Evolutionary conservation across 768 basidiomycete genomes (phyloP), one percentile per base, ranked within the genome.

Genomic region (Lactarius hatsudake): DNA sequence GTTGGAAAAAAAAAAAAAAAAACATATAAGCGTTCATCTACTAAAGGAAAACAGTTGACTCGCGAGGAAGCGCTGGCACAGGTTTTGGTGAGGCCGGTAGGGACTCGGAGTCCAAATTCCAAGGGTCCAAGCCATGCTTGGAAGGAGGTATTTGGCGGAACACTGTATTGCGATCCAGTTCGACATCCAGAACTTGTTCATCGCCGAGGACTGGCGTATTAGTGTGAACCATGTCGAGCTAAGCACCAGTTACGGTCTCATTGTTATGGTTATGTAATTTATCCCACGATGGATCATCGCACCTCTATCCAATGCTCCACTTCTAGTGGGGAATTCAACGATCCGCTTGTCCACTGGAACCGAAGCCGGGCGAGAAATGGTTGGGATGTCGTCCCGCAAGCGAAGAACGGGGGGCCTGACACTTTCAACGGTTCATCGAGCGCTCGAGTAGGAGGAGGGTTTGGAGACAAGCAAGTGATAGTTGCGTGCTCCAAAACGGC

Each of bases 291-390:
- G 34, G 13, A 36, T 32, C 56, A 30, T 74, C 78, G 64, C 70
- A 82, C 84, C 71, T 84, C 81, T 8, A 84, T 78, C 83, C 83
- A 85, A 61, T 84, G 83, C 10, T 84, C 82, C 20, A 84, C 74
- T 56, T 79, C 79, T 67, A 78, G 77, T 1, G 75, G 71, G 13
- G 78, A 73, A 69, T 81, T 85, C 59, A 77, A 77, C 26, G 73
- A 72, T 17, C 80, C 81, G 30, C 72, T 76, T 0, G 83, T 80
- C 59, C 75, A 76, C 64, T 82, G 78, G 20, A 82, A 76, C 20
- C 79, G 81, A 61, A 80, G 75, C 6, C 78, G 73, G 2, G 79
- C 74, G 23, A 76, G 75, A 59, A 71, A 71, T n/a, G 68, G 64
- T 28, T 55, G 48, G 38, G 64, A 45, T 5, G 70, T 61, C 38